Evolutionary conservation across 805 yeast species (phyloP), one percentile per base, ranked within the genome.

Genomic region (Metschnikowia noctiluminum): DNA sequence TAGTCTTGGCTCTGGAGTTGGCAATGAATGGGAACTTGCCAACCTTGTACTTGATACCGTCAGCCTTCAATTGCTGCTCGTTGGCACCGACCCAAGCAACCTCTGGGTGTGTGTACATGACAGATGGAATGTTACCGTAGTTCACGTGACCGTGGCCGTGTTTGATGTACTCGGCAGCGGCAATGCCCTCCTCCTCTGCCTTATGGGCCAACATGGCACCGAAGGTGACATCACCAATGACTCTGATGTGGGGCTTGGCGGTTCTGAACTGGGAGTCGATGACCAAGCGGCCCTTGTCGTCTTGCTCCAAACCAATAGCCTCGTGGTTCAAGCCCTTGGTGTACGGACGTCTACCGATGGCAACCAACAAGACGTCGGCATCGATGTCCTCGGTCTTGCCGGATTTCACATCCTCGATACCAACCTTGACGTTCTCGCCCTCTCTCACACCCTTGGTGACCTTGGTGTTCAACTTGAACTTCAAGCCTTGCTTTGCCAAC

Each of bases 141-240:
- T 94, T 94, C 60, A 94, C 98, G 70, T 94, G 99, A 52, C 99
- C 99, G 67, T 87, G 87, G 58, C 98, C 99, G 59, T 73, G 73
- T 78, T 89, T 89, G 70, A 94, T 82, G 78, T 82, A 88, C 77
- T 94, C 99, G 57, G 80, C 98, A 58, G 96, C 98, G 50, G 99
- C 99, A 60, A 94, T 85, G 74, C 97, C 99, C 79, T 94, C 99
- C 71, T 94, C 99, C 79, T 94, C 99, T 55, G 99, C 99, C 80
- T 94, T 94, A 81, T 94, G 99, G 57, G 99, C 99, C 74, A 94
- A 82, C 99, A 94, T 94, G 62, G 96, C 92, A 62, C 99, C 99
- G 63, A 89, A 94, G 38, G 99, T 94, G 48, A 85, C 97, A 67
- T 94, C 99, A 71, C 99, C 99, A 71, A 94, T 89, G 63, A 90